Base-by-base conservation (phyloP, 106 monocot genomes). In the Allium sativum region DNA sequence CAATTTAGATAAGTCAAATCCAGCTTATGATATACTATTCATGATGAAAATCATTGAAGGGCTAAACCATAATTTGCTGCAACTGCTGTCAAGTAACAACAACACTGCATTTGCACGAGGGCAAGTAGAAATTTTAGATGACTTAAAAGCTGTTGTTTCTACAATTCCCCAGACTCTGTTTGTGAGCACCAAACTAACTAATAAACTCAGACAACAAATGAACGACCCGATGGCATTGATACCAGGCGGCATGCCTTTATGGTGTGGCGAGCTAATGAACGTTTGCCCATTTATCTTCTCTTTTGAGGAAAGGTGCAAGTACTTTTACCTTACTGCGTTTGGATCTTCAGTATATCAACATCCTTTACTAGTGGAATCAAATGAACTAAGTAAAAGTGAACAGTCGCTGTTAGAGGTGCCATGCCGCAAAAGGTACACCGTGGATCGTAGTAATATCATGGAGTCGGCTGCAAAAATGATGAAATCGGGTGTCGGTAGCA, bases 121-220 rank as follows among this genome's bases (percentile, higher is more conserved):
- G 42, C 70, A 68, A 67, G 60, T 80, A 56, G 55, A 55, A 31
- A 66, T 78, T 64, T 50, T 74, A 56, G 73, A 78, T 56, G 66
- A 76, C 59, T 45, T 86, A 45, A 77, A 73, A 42, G 60, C 68
- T 12, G 42, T 19, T 6, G 16, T 67, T 42, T 76, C 77, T 76
- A 48, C 56, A 57, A 60, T 89, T 74, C 78, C 83, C 54, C 79
- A 79, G 20, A 42, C 59, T 48, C 83, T 86, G 56, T 90, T 94
- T 56, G 57, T 83, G 46, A 89, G 72, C 71, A 66, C 56, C 52
- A 94, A 84, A 52, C 69, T 94, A 19, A 86, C 74, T 53, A 79
- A 83, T 74, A 94, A 90, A 66, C 67, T 94, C 18, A 86, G 83
- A 66, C 82, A 89, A 41, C 93, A 94, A 75, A 81, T 94, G 76